Percentiles rank a stretch among this genome's conserved stretches.
Evolutionary conservation across 2,329 filamentous ascomycete genomes (phyloP).

Genomic region (Pseudogymnoascus sp.): DNA sequence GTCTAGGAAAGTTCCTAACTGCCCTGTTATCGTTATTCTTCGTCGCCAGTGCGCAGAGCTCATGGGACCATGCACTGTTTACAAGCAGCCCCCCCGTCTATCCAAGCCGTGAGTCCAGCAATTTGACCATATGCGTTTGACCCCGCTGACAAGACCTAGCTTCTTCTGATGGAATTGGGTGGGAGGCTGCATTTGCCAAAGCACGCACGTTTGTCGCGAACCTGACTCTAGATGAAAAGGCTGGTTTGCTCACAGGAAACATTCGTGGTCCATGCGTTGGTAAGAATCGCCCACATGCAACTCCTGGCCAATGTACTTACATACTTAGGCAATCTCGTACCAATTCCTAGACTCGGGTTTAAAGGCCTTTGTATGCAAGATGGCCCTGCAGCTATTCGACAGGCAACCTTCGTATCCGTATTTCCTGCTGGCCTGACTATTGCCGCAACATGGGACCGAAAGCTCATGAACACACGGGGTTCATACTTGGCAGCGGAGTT

Average conservation of each 20-base stretch:
- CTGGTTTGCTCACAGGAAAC: constrained; percentile 18
- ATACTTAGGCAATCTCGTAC: constrained; percentile 31
- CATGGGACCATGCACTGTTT: background rate
- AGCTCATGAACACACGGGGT: constrained; percentile 46
- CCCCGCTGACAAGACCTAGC: background rate
- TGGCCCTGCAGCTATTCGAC: constrained; percentile 58
- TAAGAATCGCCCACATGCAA: background rate
- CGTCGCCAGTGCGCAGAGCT: background rate
- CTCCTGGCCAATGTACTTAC: constrained; percentile 28
- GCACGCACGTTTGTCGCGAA: constrained; percentile 55
- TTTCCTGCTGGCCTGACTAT: constrained; percentile 65
- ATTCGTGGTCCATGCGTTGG: constrained; percentile 13
- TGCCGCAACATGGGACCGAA: constrained; percentile 63
- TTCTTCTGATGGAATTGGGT: constrained; percentile 37
- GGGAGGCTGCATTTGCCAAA: constrained; percentile 52
- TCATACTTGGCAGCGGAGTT: constrained; percentile 52
- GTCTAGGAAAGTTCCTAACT: background rate
- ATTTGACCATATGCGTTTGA: background rate
- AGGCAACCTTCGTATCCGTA: constrained; percentile 58
- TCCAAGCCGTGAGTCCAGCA: background rate
- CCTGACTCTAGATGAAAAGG: constrained; percentile 58
- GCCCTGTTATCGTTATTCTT: background rate
- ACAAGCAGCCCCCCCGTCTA: constrained; percentile 1
- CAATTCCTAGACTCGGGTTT: constrained; percentile 48
- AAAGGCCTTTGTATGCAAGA: constrained; percentile 60